Evolutionary conservation across 768 basidiomycete species (phyloP).

Genomic region (Leccinum aurantiacum): DNA sequence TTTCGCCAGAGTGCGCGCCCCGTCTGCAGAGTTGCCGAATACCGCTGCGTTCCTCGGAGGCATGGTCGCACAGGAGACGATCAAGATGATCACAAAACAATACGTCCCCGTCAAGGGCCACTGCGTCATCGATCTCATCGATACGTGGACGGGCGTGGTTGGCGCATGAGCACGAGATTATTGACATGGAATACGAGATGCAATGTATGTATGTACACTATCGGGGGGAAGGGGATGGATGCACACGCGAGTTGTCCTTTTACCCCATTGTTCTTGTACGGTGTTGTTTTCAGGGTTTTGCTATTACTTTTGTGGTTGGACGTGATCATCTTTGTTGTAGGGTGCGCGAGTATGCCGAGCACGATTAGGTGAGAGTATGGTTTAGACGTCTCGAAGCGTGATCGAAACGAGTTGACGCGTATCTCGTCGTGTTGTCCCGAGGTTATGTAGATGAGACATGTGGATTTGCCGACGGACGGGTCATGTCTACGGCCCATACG

Average conservation of each 20-base stretch:
- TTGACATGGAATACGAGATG: not conserved
- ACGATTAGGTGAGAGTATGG: not conserved
- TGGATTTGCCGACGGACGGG: not conserved
- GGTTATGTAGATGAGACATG: not conserved
- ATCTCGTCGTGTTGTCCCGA: not conserved
- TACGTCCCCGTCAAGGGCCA: constrained; percentile 89
- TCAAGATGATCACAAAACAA: constrained; percentile 96
- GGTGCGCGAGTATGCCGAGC: constrained; percentile 11
- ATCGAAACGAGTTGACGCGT: constrained; percentile 6
- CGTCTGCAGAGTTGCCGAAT: constrained; percentile 86
- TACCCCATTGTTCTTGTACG: not conserved
- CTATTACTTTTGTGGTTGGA: not conserved
- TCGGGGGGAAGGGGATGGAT: not conserved
- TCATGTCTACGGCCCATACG: too few species aligned
- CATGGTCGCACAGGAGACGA: constrained; percentile 91
- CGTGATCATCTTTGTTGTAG: constrained; percentile 10
- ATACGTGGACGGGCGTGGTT: constrained; percentile 69
- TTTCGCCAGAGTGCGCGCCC: constrained; percentile 63
- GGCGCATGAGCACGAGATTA: constrained; percentile 20
- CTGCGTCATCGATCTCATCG: constrained; percentile 81
- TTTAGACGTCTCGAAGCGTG: not conserved
- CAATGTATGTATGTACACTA: not conserved
- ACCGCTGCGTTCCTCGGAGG: constrained; percentile 94
- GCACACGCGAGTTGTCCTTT: not conserved
- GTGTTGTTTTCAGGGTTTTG: not conserved